phyloP scores from a whole-genome alignment of 805 yeast genomes.

The Wickerhamia fluorescens region DNA sequence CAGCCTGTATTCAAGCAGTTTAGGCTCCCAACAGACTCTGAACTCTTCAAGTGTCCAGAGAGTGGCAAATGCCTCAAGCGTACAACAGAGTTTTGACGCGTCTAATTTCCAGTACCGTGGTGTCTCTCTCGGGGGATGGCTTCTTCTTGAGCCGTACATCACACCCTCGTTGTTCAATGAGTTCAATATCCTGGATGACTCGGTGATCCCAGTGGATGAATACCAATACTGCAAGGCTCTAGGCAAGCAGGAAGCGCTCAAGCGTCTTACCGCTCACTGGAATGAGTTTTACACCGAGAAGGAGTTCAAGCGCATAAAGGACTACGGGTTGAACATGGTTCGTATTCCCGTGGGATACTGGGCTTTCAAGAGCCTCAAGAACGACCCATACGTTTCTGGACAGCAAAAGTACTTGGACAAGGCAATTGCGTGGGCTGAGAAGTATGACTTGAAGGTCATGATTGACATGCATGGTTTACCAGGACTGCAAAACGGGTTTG shows the following conservation, averaged over 20 bases:
- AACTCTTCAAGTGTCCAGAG: no score
- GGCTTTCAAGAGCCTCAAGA: slow-evolving; percentile 49
- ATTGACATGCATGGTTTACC: slow-evolving; percentile 78
- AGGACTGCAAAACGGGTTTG: slow-evolving; percentile 83
- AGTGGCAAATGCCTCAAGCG: slow-evolving; percentile 1
- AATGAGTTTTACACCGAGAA: slow-evolving; percentile 49
- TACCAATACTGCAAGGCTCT: slow-evolving; percentile 43
- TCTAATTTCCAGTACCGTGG: slow-evolving; percentile 23
- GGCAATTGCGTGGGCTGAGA: slow-evolving; percentile 63
- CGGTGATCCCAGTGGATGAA: slow-evolving; percentile 51
- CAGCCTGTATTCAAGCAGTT: no score
- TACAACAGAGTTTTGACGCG: slow-evolving; percentile 5
- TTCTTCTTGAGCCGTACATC: slow-evolving; percentile 63
- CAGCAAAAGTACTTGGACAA: slow-evolving; percentile 57
- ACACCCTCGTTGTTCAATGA: slow-evolving; percentile 55
- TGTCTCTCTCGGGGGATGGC: slow-evolving; percentile 66
- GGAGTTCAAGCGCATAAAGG: slow-evolving; percentile 47
- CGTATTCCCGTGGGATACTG: slow-evolving; percentile 77
- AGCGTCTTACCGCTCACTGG: slow-evolving; percentile 48
- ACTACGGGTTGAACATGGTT: slow-evolving; percentile 59
- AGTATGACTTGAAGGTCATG: slow-evolving; percentile 57
- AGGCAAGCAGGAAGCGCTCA: slow-evolving; percentile 40
- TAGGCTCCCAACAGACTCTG: no score
- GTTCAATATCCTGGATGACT: slow-evolving; percentile 19
- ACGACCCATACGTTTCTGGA: slow-evolving; percentile 62